These are phyloP conservation scores for rapeseed (Brassica napus) DNA, from an alignment of 345 rosid species.

Conservation along the genomic window DNA sequence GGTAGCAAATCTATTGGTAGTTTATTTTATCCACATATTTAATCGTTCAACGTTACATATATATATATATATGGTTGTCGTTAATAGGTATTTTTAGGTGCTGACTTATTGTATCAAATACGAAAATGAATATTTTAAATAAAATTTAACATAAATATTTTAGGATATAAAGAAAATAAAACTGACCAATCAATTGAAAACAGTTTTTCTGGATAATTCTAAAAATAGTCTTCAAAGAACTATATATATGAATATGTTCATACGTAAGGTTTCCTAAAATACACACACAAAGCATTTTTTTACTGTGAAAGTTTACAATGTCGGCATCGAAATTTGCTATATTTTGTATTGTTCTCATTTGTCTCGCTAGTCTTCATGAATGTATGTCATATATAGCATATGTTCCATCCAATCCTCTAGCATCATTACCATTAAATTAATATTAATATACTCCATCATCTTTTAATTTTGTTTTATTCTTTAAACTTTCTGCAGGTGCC, in stretches of 20 bases:
- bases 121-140: not conserved
- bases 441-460: not conserved
- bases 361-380: not conserved
- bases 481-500: no score
- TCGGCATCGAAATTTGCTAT: not conserved
- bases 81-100: not conserved
- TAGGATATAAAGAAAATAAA: not conserved
- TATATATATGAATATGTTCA: not conserved
- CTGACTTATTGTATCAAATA: not conserved
- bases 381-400: not conserved
- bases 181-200: not conserved
- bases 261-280: not conserved
- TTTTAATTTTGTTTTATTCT: not conserved
- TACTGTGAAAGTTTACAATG: not conserved
- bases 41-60: no score
- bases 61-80: not conserved
- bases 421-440: not conserved
- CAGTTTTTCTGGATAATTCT: not conserved
- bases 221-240: not conserved
- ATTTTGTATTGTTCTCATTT: conserved; percentile 3
- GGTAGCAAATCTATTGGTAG: no score
- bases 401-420: not conserved
- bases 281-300: not conserved
- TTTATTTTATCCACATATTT: no score
- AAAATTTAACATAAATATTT: not conserved